Evolutionary conservation across 177 flowering plant species (phyloP), one percentile per base, ranked within the genome.

Genomic region (Vitis hybrid): DNA sequence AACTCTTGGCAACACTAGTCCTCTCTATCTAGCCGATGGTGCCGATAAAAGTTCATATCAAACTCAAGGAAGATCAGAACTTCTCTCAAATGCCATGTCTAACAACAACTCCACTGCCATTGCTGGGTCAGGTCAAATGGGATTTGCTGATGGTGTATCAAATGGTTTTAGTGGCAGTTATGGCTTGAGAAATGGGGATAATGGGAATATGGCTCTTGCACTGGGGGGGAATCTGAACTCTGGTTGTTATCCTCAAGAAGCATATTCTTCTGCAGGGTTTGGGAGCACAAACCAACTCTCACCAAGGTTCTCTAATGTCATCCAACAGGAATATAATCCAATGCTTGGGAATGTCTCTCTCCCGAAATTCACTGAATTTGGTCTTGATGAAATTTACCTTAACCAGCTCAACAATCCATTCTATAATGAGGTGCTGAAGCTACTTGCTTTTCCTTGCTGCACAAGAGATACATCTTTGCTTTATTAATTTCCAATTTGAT

Each of bases 1-100:
- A 40, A 14, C 14, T 4, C 21, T 21, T 69, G 56, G 66, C 21
- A 74, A 59, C 50, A n/a, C 10, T 4, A 69, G 13, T 52, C 21
- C 60, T 56, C 54, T 48, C 52, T n/a, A 32, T 60, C 69, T 56
- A 45, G 52, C 54, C 4, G 52, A 65, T 50, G 14, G 54, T 8
- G 2, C 18, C 7, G 45, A 5, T 34, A 5, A 5, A 34, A 5
- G 7, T 34, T 19, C 4, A 15, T 11, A 30, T 23, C 55, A 12
- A 64, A 14, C 26, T 62, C 65, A n/a, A 45, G 23, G 52, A 26
- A 50, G 62, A 15, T 23, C 52, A 0, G 55, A 32, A 48, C 12
- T 13, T 56, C 45, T 59, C 14, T 2, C 62, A 10, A 3, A 15
- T 14, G 50, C 32, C 49, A 15, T 13, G 26, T 14, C 58, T 21